Evolutionary conservation across 805 yeast species (phyloP).

Genomic region (Wickerhamomyces bovis): DNA sequence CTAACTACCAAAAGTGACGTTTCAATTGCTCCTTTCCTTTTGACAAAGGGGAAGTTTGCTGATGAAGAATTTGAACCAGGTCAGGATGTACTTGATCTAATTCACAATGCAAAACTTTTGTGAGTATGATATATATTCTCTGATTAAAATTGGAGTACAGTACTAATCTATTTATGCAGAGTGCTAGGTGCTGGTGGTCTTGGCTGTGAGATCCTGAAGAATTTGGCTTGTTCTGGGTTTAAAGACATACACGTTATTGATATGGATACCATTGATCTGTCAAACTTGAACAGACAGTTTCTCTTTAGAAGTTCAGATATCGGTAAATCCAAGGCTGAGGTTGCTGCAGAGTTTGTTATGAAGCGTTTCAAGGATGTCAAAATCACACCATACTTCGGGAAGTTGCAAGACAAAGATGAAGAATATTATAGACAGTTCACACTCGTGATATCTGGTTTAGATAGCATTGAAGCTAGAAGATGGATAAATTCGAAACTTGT

Average conservation of each 20-base stretch:
- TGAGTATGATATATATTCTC: slow-evolving; percentile 18
- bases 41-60: slow-evolving; percentile 28
- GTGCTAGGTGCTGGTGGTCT: slow-evolving; percentile 94
- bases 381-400: slow-evolving; percentile 56
- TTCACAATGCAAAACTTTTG: slow-evolving; percentile 27
- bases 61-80: slow-evolving; percentile 33
- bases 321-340: slow-evolving; percentile 73
- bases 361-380: slow-evolving; percentile 37
- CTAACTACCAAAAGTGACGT: slow-evolving; percentile 8
- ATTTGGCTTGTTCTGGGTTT: slow-evolving; percentile 65
- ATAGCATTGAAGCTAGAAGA: slow-evolving; percentile 82
- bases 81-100: slow-evolving; percentile 17
- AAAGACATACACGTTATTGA: slow-evolving; percentile 83
- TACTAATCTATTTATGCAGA: slow-evolving; percentile 12
- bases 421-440: slow-evolving; percentile 64
- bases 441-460: slow-evolving; percentile 80
- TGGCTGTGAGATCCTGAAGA: slow-evolving; percentile 85
- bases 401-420: slow-evolving; percentile 56
- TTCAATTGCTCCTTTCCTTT: slow-evolving; percentile 18
- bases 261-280: slow-evolving; percentile 86
- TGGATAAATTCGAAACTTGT: slow-evolving; percentile 78
- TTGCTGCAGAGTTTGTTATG: slow-evolving; percentile 61
- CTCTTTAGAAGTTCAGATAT: slow-evolving; percentile 77
- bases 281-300: slow-evolving; percentile 89
- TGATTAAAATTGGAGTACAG: not conserved